phyloP scores from a whole-genome alignment of 805 yeast species.

The Ogataea trehaloabstinens region DNA sequence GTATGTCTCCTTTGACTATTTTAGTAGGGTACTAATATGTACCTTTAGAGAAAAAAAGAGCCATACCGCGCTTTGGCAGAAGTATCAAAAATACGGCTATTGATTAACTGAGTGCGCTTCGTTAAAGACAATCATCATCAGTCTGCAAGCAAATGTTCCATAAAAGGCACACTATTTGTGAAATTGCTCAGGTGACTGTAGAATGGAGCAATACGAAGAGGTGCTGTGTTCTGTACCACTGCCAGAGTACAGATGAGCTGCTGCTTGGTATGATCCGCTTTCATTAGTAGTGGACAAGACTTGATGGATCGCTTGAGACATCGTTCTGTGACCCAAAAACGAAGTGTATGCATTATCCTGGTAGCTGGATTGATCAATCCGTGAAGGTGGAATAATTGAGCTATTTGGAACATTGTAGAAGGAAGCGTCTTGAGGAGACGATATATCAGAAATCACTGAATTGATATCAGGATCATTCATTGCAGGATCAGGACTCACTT shows the following conservation, averaged over 20 bases:
- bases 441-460: conserved; percentile 3
- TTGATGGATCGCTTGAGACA: neutral
- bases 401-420: neutral
- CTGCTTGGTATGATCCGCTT: neutral
- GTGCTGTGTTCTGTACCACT: too few species aligned
- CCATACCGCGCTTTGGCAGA: too few species aligned
- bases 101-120: too few species aligned
- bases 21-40: too few species aligned
- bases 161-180: conserved; percentile 4
- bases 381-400: neutral
- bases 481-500: neutral
- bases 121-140: too few species aligned
- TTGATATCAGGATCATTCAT: conserved; percentile 1
- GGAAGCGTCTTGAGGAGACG: neutral
- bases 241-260: too few species aligned
- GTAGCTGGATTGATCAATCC: too few species aligned
- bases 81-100: too few species aligned
- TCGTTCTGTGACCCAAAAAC: neutral
- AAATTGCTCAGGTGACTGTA: conserved; percentile 10
- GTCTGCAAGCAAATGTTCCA: too few species aligned
- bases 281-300: neutral
- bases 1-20: too few species aligned
- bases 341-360: too few species aligned
- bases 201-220: conserved; percentile 7
- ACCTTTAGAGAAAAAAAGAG: too few species aligned